Base-by-base conservation (phyloP, 805 yeast species). In the Barnettozyma wickerhamii region DNA sequence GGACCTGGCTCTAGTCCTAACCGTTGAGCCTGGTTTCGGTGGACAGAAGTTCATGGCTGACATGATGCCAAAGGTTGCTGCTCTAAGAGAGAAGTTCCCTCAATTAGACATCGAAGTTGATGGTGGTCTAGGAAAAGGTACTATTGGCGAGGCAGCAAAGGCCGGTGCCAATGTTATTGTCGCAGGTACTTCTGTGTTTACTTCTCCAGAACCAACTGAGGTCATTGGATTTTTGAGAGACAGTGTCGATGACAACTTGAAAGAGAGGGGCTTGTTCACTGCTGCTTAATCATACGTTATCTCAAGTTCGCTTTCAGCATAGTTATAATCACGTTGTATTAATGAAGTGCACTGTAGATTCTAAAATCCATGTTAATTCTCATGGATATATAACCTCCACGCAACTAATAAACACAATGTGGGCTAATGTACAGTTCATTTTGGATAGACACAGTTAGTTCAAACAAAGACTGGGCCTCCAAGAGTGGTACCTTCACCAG, bases 81-180 rank as follows among this genome's bases (percentile, higher is more conserved):
- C 69, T 23, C 71, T 93, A 53, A 79, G 99, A 64, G 64, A 60
- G 29, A 74, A 71, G 55, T 88, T 72, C 62, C 96, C 97, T 10
- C 60, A 80, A 15, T 68, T 91, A 60, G 81, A 91, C 65, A 86
- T 93, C 52, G 91, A 93, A 67, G 99, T 93, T 15, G 99, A 93
- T 63, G 99, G 99, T 50, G 99, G 99, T 0, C 69, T 93, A 45
- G 95, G 95, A 43, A 80, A 79, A 49, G 89, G 79, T 33, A 93
- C 95, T 2, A 81, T 91, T 35, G 84, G 79, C 40, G 74, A 70
- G 15, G 97, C 97, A 31, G 96, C 97, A n/a, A 74, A 77, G 40
- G 97, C 98, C 10, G 99, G 99, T 42, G 99, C 99, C 38, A 93
- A 93, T 58, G 96, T 90, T 35, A 89, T 93, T 58, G 99, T 93